These are phyloP conservation scores for Apiotrichum sp. DNA, from an alignment of 1,284 basidiomycete genomes.

Conservation along the genomic window DNA sequence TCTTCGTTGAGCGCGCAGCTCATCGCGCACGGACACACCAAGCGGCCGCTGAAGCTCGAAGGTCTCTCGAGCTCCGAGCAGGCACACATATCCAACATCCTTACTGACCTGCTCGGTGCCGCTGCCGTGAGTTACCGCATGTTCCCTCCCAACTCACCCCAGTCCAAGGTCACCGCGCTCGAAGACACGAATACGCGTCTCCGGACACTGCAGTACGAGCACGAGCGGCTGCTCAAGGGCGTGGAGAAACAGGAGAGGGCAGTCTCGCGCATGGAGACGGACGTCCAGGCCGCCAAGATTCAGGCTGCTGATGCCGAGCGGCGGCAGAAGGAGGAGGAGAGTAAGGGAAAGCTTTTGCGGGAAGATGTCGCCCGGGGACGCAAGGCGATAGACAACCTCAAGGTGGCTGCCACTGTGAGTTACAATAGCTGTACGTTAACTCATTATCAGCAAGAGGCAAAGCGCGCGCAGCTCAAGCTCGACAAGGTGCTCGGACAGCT, in stretches of 20 bases:
- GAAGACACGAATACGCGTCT: constrained; percentile 70
- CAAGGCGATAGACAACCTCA: constrained; percentile 42
- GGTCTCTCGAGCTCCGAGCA: constrained; percentile 56
- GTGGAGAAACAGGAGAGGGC: constrained; percentile 21
- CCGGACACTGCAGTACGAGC: constrained; percentile 71
- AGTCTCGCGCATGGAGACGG: constrained; percentile 48
- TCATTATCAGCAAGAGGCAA: constrained; percentile 58
- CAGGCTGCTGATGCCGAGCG: constrained; percentile 53
- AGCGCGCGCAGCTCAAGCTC: constrained; percentile 67
- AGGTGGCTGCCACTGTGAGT: constrained; percentile 43
- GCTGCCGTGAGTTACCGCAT: constrained; percentile 57
- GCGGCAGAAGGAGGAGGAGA: constrained; percentile 52
- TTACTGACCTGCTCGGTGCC: constrained; percentile 71
- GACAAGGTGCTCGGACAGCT: constrained; percentile 72
- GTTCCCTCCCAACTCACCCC: constrained; percentile 1
- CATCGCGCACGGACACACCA: constrained; percentile 68
- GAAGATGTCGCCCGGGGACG: constrained; percentile 35
- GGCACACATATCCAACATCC: constrained; percentile 65
- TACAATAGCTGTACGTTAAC: background rate
- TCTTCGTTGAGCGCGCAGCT: constrained; percentile 68
- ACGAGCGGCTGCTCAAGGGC: constrained; percentile 66
- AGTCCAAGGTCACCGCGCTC: constrained; percentile 71
- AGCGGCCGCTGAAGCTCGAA: constrained; percentile 55
- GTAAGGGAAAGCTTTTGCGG: constrained; percentile 54
- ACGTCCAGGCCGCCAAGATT: constrained; percentile 57